Evolutionary conservation across 805 yeast species (phyloP), one percentile per base, ranked within the genome.

Genomic region (Torulaspora quercuum): DNA sequence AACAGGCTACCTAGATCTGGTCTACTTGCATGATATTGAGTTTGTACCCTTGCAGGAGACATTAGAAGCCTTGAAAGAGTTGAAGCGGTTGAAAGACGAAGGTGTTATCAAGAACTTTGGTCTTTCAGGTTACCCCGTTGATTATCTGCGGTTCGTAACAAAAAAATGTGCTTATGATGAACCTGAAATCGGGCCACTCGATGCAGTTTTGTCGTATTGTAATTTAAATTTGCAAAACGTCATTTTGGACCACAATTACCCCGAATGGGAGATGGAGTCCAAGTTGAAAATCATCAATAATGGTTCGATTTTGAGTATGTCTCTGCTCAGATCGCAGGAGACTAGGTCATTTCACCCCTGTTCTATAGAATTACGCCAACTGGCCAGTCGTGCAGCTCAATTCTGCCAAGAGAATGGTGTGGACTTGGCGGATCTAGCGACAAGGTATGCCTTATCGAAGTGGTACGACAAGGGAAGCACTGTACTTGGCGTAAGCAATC

Each of bases 301-400:
- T 56, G 96, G 90, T 3, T 83, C 95, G 1, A 88, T 92, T 24
- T 66, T 90, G 42, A 77, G 89, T 37, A 89, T 89, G 97, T 84
- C 95, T 3, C 60, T 89, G 39, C 67, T 89, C 39, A 71, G 95
- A 41, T 72, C 82, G 0, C 78, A 70, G 15, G 65, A 70, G 21
- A 81, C 95, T 0, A 81, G 74, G 45, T 52, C 69, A 1, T 90
- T 88, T 70, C 97, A 89, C 53, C 97, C 96, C 0, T 92, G 86
- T 3, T 64, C 80, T 0, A 49, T 59, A 10, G 73, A 58, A n/a
- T 65, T 89, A 44, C 78, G 72, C 44, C 63, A 65, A 1, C 50
- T 59, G 26, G 71, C 73, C 9, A 47, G 52, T 5, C 45, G 53
- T 29, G 77, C 75, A 0, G 79, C 78, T 2, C 54, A 61, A 20